Percentiles rank a stretch among this genome's conserved stretches.
These are phyloP conservation scores for Fomitopsis betulina DNA, from an alignment of 1,284 basidiomycete genomes.

Conservation along the genomic window DNA sequence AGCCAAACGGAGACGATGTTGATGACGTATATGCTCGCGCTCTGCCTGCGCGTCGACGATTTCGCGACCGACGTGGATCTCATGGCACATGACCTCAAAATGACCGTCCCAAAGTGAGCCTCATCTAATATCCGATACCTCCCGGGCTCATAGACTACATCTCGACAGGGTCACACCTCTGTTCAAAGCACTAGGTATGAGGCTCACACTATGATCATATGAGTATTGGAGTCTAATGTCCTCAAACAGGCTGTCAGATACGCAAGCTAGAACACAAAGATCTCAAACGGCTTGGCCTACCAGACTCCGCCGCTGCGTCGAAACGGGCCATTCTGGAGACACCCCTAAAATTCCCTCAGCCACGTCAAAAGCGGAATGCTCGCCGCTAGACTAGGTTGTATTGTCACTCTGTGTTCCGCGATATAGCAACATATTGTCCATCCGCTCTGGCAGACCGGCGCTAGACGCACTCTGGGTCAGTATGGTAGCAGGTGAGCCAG, in stretches of 20 bases:
- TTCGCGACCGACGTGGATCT: slow-evolving; percentile 65
- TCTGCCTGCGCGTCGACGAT: slow-evolving; percentile 76
- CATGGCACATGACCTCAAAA: slow-evolving; percentile 70
- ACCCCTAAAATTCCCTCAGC: slow-evolving; percentile 79
- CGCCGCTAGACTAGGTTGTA: slow-evolving; percentile 12
- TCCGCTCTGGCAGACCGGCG: too few species aligned
- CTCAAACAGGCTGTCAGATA: slow-evolving; percentile 63
- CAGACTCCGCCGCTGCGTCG: slow-evolving; percentile 50
- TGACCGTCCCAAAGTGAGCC: slow-evolving; percentile 59
- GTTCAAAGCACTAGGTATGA: slow-evolving; percentile 31
- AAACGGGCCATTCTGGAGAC: slow-evolving; percentile 71
- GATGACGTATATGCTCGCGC: slow-evolving; percentile 72
- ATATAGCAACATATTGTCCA: too few species aligned
- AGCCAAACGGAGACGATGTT: slow-evolving; percentile 67
- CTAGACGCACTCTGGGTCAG: too few species aligned
- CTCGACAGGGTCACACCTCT: slow-evolving; percentile 23
- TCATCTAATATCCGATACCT: neutral
- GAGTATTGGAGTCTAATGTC: neutral
- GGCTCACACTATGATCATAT: neutral
- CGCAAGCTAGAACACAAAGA: slow-evolving; percentile 55
- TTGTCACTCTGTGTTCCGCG: too few species aligned
- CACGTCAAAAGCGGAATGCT: slow-evolving; percentile 33
- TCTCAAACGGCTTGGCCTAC: slow-evolving; percentile 61
- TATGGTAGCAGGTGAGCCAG: too few species aligned
- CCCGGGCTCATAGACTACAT: neutral